Evolutionary conservation across 768 basidiomycete species (phyloP), one percentile per base, ranked within the genome.

Genomic region (Lentinula detonsa): DNA sequence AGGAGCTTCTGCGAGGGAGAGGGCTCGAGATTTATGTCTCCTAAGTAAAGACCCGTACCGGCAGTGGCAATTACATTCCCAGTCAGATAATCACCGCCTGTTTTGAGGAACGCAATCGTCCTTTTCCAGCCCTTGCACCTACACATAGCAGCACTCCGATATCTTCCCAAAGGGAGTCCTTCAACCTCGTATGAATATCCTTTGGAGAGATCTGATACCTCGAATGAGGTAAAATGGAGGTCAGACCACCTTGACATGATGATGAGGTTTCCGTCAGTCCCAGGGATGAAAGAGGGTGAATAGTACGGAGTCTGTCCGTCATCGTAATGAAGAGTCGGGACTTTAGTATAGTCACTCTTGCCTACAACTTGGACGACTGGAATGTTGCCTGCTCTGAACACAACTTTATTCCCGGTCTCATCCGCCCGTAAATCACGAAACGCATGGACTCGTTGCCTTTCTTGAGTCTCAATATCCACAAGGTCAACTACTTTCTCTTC

Each of bases 201-300:
- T 1, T 76, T 72, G 6, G 67, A 65, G 5, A 87, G 55, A 66
- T 88, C 76, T 8, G 86, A 82, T 34, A 91, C 64, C 72, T 91
- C 88, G 65, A 91, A 82, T 3, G 81, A 76, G 3, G 86, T 82
- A 68, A 88, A 88, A 59, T 76, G 67, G 6, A 73, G 72, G 66
- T 89, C 80, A 0, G 87, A 88, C 88, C 88, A 90, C 11, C 85
- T 81, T 3, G 81, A 80, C 55, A 89, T 88, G 15, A 91, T 68
- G 10, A 89, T 70, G 23, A 88, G 69, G 59, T 84, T 58, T 5
- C 21, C 72, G 21, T 75, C 71, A 3, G 74, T 68, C 21, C 78
- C 76, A 50, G 75, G 77, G n/a, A 86, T 78, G 67, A 90, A 89
- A 4, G 82, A 78, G 1, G 88, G 88, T 0, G 88, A 87, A 63